Conservation (phyloP, 495 filamentous ascomycete genomes). For the Daldinia loculata region DNA sequence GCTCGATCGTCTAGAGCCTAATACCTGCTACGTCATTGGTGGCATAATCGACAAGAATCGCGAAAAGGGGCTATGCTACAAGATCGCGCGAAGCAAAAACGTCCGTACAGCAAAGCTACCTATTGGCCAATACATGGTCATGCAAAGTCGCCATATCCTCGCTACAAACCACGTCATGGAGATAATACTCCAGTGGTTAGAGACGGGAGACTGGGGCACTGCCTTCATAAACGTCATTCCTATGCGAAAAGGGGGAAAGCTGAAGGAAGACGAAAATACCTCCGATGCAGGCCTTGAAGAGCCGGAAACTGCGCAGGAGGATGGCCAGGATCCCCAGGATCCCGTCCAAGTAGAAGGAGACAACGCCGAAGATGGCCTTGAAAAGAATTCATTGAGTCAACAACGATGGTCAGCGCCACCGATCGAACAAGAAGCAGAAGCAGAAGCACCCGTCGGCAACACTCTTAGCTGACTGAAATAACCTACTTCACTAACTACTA, state of each 20-base stretch:
- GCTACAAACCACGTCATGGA: conserved; percentile 95
- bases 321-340: conserved; percentile 11
- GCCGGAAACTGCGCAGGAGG: conserved; percentile 40
- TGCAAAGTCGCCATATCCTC: conserved; percentile 83
- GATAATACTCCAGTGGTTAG: conserved; percentile 94
- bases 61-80: conserved; percentile 93
- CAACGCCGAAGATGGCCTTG: conserved; percentile 43
- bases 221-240: conserved; percentile 90
- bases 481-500: background rate
- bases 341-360: conserved; percentile 43
- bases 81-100: conserved; percentile 73
- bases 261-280: conserved; percentile 48
- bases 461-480: conserved; percentile 4
- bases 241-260: conserved; percentile 77
- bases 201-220: conserved; percentile 85
- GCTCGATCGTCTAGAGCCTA: conserved; percentile 77
- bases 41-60: conserved; percentile 95
- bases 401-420: conserved; percentile 26
- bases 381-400: conserved; percentile 35
- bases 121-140: conserved; percentile 89
- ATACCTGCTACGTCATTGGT: conserved; percentile 91
- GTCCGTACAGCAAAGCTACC: conserved; percentile 90
- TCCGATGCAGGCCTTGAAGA: conserved; percentile 39
- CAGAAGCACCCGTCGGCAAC: background rate
- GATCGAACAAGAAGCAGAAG: conserved; percentile 7